A percentile compares a stretch with the other conserved stretches of the same genome.
Evolutionary conservation across 2,329 filamentous ascomycete genomes (phyloP).

Genomic region (Claviceps monticola): DNA sequence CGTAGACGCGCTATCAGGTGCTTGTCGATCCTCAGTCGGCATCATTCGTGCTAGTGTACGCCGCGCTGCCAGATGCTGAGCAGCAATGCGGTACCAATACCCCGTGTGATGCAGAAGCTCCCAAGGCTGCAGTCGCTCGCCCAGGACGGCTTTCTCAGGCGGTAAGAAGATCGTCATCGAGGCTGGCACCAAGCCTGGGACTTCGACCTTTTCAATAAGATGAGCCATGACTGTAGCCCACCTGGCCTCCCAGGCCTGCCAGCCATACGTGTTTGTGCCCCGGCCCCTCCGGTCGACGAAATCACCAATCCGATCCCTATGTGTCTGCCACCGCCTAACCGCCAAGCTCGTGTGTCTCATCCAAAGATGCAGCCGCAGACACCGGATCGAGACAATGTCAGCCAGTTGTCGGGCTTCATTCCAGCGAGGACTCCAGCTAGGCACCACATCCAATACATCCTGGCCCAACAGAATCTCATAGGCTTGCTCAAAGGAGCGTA

Average conservation of each 20-base stretch:
- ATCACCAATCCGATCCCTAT: constrained; percentile 59
- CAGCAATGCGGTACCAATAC: constrained; percentile 51
- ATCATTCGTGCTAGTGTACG: constrained; percentile 40
- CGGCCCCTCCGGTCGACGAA: constrained; percentile 73
- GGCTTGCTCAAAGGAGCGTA: constrained; percentile 74
- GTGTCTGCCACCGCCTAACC: constrained; percentile 65
- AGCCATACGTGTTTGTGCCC: constrained; percentile 80
- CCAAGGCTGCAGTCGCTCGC: constrained; percentile 47
- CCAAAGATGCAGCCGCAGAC: constrained; percentile 73
- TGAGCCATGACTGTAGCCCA: constrained; percentile 51
- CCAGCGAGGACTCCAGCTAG: constrained; percentile 81
- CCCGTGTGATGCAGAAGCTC: constrained; percentile 51
- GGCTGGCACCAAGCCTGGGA: constrained; percentile 34
- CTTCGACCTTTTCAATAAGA: constrained; percentile 39
- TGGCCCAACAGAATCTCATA: constrained; percentile 71
- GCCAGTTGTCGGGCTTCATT: constrained; percentile 83
- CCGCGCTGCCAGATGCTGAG: constrained; percentile 40
- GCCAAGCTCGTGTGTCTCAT: constrained; percentile 65
- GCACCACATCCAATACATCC: constrained; percentile 77
- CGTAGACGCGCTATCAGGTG: constrained; percentile 33
- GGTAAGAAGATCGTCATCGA: constrained; percentile 34
- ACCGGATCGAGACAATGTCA: constrained; percentile 67
- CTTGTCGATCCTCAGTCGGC: constrained; percentile 41
- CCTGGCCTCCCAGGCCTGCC: constrained; percentile 83
- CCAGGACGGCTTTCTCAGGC: constrained; percentile 44